Conservation (phyloP, 1,139 yeast genomes). For the Insectozyma bohioensis region DNA sequence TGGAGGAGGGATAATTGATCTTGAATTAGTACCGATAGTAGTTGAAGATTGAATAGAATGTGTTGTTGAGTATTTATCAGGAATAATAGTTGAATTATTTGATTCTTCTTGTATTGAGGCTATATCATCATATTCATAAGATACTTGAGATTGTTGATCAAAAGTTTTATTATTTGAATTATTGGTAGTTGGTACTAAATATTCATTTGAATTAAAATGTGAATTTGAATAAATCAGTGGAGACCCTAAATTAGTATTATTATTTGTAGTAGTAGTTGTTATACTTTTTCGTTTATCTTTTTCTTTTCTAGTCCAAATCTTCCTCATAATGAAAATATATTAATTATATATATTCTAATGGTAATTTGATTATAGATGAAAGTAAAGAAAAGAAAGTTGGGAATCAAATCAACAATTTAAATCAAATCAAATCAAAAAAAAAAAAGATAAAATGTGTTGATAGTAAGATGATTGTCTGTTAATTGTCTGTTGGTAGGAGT, state of each 20-base stretch:
- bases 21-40: no score
- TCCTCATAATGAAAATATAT: constrained; percentile 23
- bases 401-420: no score
- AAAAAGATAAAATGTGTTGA: no score
- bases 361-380: no score
- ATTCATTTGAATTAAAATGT: constrained; percentile 3
- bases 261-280: constrained; percentile 1
- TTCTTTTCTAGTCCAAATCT: constrained; percentile 22
- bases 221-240: constrained; percentile 4
- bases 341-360: no score
- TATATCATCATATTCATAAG: constrained; percentile 6
- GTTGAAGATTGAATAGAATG: no score
- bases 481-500: no score
- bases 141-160: constrained; percentile 1
- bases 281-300: constrained; percentile 18
- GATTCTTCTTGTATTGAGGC: constrained; percentile 8
- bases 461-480: no score
- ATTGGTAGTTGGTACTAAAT: no score
- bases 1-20: constrained; percentile 1
- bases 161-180: background rate
- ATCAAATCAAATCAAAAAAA: no score
- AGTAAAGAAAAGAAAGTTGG: no score
- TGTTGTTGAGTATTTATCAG: background rate
- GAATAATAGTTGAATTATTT: background rate
- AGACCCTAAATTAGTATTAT: background rate